phyloP scores from a whole-genome alignment of 768 basidiomycete species.

The Leccinum truebloodii region DNA sequence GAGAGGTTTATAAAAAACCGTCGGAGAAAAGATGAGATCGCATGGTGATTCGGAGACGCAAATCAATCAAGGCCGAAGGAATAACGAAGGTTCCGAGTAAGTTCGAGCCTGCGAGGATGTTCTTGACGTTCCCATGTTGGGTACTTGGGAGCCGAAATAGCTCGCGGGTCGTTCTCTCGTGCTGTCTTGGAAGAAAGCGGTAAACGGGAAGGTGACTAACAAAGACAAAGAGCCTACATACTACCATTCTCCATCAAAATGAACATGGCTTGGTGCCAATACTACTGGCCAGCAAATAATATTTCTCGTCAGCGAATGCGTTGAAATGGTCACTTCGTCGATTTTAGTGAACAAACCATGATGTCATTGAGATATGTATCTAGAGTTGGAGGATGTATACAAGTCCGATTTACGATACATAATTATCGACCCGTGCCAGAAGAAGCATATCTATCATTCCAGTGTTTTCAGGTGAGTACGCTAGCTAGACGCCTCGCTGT shows the following conservation, averaged over 20 bases:
- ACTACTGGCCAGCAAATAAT: no score
- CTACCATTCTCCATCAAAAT: no score
- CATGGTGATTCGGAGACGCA: slow-evolving; percentile 25
- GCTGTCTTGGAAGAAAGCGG: not conserved
- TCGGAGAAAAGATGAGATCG: slow-evolving; percentile 60
- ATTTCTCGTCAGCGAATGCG: no score
- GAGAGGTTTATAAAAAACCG: slow-evolving; percentile 50
- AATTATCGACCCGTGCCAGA: not conserved
- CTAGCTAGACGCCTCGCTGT: slow-evolving; percentile 24
- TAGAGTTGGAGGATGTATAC: not conserved
- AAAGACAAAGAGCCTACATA: not conserved
- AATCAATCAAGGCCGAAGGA: slow-evolving; percentile 25
- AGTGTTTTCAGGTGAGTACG: slow-evolving; percentile 7
- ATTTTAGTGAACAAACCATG: not conserved
- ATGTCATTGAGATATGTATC: not conserved
- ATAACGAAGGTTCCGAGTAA: slow-evolving; percentile 52
- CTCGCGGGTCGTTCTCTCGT: slow-evolving; percentile 3
- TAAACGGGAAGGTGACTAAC: not conserved
- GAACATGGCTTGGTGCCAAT: no score
- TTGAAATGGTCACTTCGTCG: not conserved
- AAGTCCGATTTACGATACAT: not conserved
- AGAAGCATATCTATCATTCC: not conserved
- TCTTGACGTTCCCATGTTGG: slow-evolving; percentile 40
- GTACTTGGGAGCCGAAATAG: slow-evolving; percentile 25
- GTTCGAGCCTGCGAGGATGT: slow-evolving; percentile 37